These are phyloP conservation scores for Fragaria nilgerrensis DNA, from an alignment of 306 rosid genomes.

Conservation along the genomic window DNA sequence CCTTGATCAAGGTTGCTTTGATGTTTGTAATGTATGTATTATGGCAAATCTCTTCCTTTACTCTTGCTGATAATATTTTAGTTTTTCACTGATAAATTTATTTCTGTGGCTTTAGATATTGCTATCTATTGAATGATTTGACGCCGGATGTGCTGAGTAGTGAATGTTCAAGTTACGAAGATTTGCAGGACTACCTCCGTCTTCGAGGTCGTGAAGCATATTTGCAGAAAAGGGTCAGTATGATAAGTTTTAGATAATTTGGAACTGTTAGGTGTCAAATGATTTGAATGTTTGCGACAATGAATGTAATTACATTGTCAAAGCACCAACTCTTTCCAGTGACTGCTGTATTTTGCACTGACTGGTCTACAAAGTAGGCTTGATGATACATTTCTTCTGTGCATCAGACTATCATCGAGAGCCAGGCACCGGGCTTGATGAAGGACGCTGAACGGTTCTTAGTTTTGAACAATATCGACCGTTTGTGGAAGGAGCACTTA, in stretches of 20 bases:
- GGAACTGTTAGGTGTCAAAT: neutral
- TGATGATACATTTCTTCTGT: neutral
- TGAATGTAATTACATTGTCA: neutral
- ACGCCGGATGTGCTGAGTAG: slow-evolving; percentile 69
- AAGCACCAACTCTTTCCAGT: neutral
- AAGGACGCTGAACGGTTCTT: slow-evolving; percentile 95
- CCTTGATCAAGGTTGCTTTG: slow-evolving; percentile 1
- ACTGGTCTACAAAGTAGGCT: neutral
- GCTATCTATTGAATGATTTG: slow-evolving; percentile 87
- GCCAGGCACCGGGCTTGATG: slow-evolving; percentile 82
- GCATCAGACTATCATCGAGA: slow-evolving; percentile 64
- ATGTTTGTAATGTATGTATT: slow-evolving; percentile 1
- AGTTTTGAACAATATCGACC: slow-evolving; percentile 82
- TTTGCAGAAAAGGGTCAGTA: slow-evolving; percentile 74
- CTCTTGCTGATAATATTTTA: slow-evolving; percentile 10
- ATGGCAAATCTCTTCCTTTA: slow-evolving; percentile 14
- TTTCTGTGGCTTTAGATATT: slow-evolving; percentile 58
- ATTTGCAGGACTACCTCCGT: slow-evolving; percentile 65
- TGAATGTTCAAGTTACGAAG: slow-evolving; percentile 60
- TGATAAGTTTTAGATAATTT: neutral
- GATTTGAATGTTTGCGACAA: neutral
- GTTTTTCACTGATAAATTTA: slow-evolving; percentile 16
- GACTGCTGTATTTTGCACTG: neutral
- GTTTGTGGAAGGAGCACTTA: slow-evolving; percentile 94
- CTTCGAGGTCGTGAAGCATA: slow-evolving; percentile 84